Evolutionary conservation across 2,329 filamentous ascomycete genomes (phyloP).

Genomic region (Kalmusia sp.): DNA sequence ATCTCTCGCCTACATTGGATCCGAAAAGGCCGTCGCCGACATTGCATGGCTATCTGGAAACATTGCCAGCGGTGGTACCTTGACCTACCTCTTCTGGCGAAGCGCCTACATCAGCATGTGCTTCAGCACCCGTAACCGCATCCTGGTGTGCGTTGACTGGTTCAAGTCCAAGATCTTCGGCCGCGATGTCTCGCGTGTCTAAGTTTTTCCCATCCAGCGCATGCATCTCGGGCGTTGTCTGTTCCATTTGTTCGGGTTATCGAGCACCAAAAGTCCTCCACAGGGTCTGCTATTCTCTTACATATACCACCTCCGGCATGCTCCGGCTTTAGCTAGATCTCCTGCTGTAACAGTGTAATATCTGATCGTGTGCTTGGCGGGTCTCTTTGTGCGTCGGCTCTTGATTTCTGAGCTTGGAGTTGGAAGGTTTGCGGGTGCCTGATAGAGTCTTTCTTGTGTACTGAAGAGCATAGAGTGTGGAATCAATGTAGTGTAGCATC

Average conservation of each 20-base stretch:
- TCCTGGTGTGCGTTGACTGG: slow-evolving; percentile 94
- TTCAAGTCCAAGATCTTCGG: slow-evolving; percentile 96
- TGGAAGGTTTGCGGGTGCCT: neutral
- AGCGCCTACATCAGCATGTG: slow-evolving; percentile 99
- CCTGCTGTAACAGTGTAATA: slow-evolving; percentile 10
- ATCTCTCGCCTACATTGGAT: slow-evolving; percentile 95
- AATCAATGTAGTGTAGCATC: slow-evolving; percentile 1
- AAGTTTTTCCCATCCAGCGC: neutral
- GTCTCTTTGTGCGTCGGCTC: neutral
- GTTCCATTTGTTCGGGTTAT: slow-evolving; percentile 7
- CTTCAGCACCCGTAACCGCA: slow-evolving; percentile 97
- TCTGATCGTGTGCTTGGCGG: neutral
- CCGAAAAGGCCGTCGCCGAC: slow-evolving; percentile 96
- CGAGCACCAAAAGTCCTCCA: slow-evolving; percentile 4
- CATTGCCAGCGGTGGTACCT: slow-evolving; percentile 86
- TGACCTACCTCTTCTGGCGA: slow-evolving; percentile 98
- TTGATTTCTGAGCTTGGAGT: slow-evolving; percentile 6
- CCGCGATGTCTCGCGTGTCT: slow-evolving; percentile 86
- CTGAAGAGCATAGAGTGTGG: slow-evolving; percentile 4
- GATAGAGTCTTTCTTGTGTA: slow-evolving; percentile 3
- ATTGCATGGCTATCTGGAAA: slow-evolving; percentile 98
- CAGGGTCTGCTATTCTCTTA: slow-evolving; percentile 1
- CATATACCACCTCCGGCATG: slow-evolving; percentile 5
- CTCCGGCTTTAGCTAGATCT: slow-evolving; percentile 3
- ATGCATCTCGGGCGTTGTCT: slow-evolving; percentile 10